phyloP scores from a whole-genome alignment of 768 basidiomycete genomes.

The Cantharellus anzutake region DNA sequence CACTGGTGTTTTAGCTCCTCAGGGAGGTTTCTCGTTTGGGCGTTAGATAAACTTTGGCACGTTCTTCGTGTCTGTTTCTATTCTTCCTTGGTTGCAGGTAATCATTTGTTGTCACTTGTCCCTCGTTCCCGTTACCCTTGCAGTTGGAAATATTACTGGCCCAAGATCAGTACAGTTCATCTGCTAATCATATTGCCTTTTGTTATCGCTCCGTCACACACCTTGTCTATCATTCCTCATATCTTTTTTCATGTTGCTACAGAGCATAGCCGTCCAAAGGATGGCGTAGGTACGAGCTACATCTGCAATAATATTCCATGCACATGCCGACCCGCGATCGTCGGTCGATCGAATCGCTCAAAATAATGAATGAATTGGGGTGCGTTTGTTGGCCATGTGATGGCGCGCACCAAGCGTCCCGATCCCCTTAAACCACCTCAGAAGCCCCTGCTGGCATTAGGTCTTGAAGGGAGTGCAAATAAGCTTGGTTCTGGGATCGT shows the following conservation, averaged over 20 bases:
- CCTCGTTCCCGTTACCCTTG: background rate
- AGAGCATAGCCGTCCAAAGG: background rate
- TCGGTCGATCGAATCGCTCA: background rate
- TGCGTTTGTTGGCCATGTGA: background rate
- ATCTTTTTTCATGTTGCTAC: background rate
- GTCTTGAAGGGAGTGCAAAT: conserved; percentile 95
- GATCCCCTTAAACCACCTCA: conserved; percentile 4
- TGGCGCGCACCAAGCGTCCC: background rate
- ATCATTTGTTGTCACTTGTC: background rate
- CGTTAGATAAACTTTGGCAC: background rate
- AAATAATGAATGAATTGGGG: background rate
- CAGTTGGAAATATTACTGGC: too few relatives aligned
- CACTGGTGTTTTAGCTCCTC: conserved; percentile 68
- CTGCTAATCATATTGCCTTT: background rate
- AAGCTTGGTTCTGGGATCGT: conserved; percentile 92
- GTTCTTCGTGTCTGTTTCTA: background rate
- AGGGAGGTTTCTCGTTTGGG: conserved; percentile 92
- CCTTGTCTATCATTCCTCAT: background rate
- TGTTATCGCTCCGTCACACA: background rate
- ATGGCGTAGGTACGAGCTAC: too few relatives aligned
- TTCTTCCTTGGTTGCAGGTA: background rate
- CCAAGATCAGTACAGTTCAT: background rate
- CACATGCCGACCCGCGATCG: background rate
- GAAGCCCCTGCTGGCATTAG: conserved; percentile 47
- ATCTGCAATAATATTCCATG: background rate